phyloP scores from a whole-genome alignment of 345 rosid species.

The Cardamine chenopodiifolia region DNA sequence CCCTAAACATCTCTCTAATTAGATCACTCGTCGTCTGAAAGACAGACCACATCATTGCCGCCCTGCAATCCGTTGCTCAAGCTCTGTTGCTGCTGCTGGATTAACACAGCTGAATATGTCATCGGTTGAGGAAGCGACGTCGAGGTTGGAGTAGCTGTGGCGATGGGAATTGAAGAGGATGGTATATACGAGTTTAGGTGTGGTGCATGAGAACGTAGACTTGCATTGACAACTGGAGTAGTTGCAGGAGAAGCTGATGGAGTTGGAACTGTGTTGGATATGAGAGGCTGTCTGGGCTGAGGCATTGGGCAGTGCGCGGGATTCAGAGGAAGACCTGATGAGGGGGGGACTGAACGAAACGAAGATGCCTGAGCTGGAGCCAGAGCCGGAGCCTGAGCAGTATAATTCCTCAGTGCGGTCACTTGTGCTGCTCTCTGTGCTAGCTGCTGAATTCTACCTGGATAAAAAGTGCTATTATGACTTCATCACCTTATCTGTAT shows the following conservation, averaged over 20 bases:
- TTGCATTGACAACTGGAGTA: conserved; percentile 13
- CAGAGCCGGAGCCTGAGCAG: not conserved
- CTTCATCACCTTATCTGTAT: not conserved
- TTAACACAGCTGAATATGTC: not conserved
- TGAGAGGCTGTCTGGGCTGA: conserved; percentile 38
- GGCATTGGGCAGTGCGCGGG: conserved; percentile 24
- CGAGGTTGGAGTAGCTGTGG: not conserved
- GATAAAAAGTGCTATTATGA: conserved; percentile 12
- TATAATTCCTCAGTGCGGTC: conserved; percentile 27
- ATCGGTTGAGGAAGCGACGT: conserved; percentile 5
- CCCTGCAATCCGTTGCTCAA: conserved; percentile 26
- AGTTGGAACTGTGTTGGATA: conserved; percentile 31
- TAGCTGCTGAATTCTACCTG: conserved; percentile 40
- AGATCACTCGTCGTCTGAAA: conserved; percentile 42
- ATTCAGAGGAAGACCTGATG: conserved; percentile 15
- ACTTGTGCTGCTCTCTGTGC: conserved; percentile 37
- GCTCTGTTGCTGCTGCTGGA: conserved; percentile 15
- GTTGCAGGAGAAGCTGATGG: conserved; percentile 28
- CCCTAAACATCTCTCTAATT: conserved; percentile 1
- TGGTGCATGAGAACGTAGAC: conserved; percentile 10
- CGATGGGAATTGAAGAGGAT: conserved; percentile 20
- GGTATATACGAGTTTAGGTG: conserved; percentile 25
- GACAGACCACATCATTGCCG: conserved; percentile 29
- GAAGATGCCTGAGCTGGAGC: conserved; percentile 5
- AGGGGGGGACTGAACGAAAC: conserved; percentile 13